Base-by-base conservation (phyloP, 129 eudicot genomes). In the Centella asiatica region DNA sequence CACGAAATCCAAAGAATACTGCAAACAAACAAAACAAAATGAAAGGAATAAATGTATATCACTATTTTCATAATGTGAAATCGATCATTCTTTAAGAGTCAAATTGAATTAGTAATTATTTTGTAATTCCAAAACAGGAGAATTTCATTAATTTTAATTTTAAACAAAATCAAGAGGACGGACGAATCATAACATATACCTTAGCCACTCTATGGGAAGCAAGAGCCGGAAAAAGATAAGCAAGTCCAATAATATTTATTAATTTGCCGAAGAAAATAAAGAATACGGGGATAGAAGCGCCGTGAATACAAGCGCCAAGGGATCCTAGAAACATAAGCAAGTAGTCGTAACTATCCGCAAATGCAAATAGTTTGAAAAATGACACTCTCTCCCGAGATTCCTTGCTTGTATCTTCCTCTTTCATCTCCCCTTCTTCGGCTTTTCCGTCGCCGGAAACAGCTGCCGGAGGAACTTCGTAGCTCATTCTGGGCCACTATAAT, bases 1-100 rank as follows among this genome's bases (percentile, higher is more conserved):
- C 25, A 93, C 85, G 74, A 93, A 93, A 78, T 93, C 95, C 95
- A 93, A 65, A 0, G 99, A 82, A 72, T 93, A 93, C 99, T 93
- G 99, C 96, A 75, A 72, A 27, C n/a, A 55, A 59, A 24, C 54
- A 44, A 34, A 45, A 32, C 42, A 44, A 6, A 56, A 54, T 54
- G n/a, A 59, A 60, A 44, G 10, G 19, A 40, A 13, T 18, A n/a
- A n/a, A n/a, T n/a, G n/a, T n/a, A n/a, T n/a, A n/a, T n/a, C n/a
- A n/a, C n/a, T n/a, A n/a, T 9, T 0, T 36, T 34, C 49, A 19
- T 7, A 4, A 34, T 34, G 39, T 34, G n/a, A 70, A 44, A 36
- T 22, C 40, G 14, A 51, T 46, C 53, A 61, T 22, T n/a, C n/a
- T n/a, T n/a, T n/a, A n/a, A n/a, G n/a, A n/a, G n/a, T n/a, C n/a